These are phyloP conservation scores for Polytrichum commune DNA, from an alignment of 225 moss, liverwort and hornwort species.

Conservation along the genomic window DNA sequence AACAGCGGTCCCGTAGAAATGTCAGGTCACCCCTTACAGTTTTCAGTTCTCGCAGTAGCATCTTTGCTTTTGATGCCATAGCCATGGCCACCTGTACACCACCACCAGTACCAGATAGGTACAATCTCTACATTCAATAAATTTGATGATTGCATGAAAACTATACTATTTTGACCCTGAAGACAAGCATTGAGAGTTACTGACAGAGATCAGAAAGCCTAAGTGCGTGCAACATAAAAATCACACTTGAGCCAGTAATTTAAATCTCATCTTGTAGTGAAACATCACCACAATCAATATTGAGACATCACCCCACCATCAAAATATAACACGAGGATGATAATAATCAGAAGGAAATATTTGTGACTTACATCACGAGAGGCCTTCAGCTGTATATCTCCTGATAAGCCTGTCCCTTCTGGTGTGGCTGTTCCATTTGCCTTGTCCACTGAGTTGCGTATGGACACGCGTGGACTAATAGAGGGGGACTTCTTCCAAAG, in stretches of 20 bases:
- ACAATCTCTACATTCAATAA: no score
- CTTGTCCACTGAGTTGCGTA: constrained; percentile 56
- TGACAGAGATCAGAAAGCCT: no score
- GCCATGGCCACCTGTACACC: constrained; percentile 85
- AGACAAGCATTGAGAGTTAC: no score
- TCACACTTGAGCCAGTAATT: no score
- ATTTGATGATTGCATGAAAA: no score
- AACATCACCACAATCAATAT: no score
- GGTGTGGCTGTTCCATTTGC: constrained; percentile 29
- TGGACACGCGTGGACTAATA: constrained; percentile 48
- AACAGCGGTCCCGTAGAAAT: constrained; percentile 75
- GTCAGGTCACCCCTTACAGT: constrained; percentile 72
- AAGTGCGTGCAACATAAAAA: no score
- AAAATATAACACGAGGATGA: background rate
- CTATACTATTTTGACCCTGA: no score
- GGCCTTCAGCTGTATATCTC: constrained; percentile 79
- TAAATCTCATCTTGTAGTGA: no score
- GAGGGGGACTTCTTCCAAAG: constrained; percentile 68
- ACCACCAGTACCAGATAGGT: background rate
- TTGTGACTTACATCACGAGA: constrained; percentile 81
- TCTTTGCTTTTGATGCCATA: constrained; percentile 90
- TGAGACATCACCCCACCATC: no score
- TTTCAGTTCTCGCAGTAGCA: constrained; percentile 79
- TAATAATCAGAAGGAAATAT: background rate
- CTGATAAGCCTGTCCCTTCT: constrained; percentile 39